Conservation (phyloP, 306 rosid species). For the Calophaca sinica region DNA sequence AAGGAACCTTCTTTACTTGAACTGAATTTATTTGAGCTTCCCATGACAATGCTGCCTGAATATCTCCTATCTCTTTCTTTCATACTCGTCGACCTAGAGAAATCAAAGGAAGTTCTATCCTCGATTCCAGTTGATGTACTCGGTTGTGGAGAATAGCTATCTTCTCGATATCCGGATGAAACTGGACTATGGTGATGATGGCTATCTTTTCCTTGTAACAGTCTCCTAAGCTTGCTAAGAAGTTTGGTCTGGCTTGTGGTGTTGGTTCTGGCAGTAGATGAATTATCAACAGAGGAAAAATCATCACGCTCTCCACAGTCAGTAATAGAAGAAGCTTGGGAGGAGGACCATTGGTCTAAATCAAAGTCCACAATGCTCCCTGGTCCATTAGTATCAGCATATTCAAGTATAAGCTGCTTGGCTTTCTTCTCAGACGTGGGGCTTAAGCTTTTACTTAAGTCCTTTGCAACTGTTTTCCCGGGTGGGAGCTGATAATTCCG, state of each 20-base stretch:
- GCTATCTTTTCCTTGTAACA: constrained; percentile 62
- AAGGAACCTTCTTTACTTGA: constrained; percentile 35
- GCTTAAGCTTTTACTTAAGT: constrained; percentile 76
- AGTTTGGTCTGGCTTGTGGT: constrained; percentile 54
- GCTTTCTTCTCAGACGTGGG: constrained; percentile 83
- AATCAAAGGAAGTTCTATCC: constrained; percentile 64
- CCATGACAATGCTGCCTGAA: constrained; percentile 45
- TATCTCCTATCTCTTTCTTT: constrained; percentile 51
- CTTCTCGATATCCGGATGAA: constrained; percentile 52
- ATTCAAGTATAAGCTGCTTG: constrained; percentile 79
- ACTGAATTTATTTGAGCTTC: constrained; percentile 54
- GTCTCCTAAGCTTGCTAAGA: constrained; percentile 64
- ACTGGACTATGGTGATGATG: constrained; percentile 37
- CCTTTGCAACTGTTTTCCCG: constrained; percentile 81
- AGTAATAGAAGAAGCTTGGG: constrained; percentile 61
- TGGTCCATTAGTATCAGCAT: constrained; percentile 67
- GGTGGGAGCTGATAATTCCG: constrained; percentile 67
- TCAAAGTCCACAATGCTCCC: constrained; percentile 58
- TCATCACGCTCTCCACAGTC: constrained; percentile 68
- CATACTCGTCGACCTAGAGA: constrained; percentile 45
- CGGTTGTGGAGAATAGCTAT: constrained; percentile 49
- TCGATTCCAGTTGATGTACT: constrained; percentile 53
- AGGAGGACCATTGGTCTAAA: constrained; percentile 74
- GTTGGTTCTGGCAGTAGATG: constrained; percentile 55
- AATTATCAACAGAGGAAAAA: constrained; percentile 52